Evolutionary conservation across 805 yeast species (phyloP).

Genomic region (Tetrapisispora namnaoensis): DNA sequence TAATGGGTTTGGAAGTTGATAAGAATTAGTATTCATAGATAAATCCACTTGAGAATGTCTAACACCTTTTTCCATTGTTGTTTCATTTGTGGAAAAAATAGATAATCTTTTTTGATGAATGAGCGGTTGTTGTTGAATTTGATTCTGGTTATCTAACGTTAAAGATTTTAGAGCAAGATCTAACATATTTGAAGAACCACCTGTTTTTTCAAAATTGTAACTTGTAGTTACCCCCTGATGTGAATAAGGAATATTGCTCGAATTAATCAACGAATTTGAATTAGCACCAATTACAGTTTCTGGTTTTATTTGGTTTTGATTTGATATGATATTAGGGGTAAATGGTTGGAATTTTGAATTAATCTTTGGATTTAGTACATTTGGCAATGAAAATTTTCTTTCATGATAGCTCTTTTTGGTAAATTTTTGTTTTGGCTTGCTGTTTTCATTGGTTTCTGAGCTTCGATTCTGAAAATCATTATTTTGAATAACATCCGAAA

Average conservation of each 20-base stretch:
- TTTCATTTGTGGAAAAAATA: neutral
- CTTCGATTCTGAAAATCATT: constrained; percentile 3
- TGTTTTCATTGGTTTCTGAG: neutral
- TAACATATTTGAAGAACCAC: neutral
- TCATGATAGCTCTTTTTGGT: neutral
- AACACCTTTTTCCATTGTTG: neutral
- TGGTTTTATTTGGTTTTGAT: neutral
- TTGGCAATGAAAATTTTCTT: neutral
- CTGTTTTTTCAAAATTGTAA: neutral
- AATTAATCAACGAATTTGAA: neutral
- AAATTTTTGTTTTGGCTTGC: neutral
- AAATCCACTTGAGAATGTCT: neutral
- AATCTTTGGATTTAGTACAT: neutral
- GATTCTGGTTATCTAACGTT: neutral
- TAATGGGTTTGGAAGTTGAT: neutral
- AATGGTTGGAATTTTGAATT: neutral
- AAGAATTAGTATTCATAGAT: neutral
- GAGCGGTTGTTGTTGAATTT: neutral
- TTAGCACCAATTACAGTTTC: neutral
- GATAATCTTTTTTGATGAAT: neutral
- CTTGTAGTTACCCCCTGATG: neutral
- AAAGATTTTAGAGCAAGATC: neutral
- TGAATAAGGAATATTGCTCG: neutral
- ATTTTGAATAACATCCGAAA: constrained; percentile 12
- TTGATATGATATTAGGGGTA: neutral